Percentiles rank a stretch among this genome's conserved stretches.
phyloP scores from a whole-genome alignment of 331 rosid species.

The Pyracantha coccinea region DNA sequence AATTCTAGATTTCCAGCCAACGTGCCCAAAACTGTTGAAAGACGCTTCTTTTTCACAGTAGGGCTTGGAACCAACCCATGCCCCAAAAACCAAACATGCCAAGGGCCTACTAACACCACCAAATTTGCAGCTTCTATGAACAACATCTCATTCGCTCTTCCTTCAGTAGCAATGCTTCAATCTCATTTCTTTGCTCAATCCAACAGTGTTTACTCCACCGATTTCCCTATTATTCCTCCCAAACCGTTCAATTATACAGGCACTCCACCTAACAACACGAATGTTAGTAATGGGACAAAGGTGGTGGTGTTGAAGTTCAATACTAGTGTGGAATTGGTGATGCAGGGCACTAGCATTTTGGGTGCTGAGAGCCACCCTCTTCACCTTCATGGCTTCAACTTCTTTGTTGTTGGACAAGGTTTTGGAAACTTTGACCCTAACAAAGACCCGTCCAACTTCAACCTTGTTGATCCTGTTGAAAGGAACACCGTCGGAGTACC shows the following conservation, averaged over 20 bases:
- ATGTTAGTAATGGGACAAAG: constrained; percentile 25
- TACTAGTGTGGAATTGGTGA: constrained; percentile 28
- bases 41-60: constrained; percentile 23
- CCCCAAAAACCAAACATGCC: constrained; percentile 37
- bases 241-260: constrained; percentile 36
- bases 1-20: constrained; percentile 27
- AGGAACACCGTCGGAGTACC: constrained; percentile 34
- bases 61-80: constrained; percentile 38
- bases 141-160: constrained; percentile 29
- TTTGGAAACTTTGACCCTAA: constrained; percentile 25
- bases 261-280: constrained; percentile 29
- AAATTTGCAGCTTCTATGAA: constrained; percentile 31
- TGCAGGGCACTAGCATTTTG: constrained; percentile 36
- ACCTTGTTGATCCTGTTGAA: constrained; percentile 22
- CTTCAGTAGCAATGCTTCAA: constrained; percentile 33
- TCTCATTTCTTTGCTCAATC: constrained; percentile 22
- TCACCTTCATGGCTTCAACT: constrained; percentile 33
- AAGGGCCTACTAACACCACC: constrained; percentile 26
- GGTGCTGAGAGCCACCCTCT: constrained; percentile 40
- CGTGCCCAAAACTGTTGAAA: constrained; percentile 20
- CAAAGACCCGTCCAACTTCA: constrained; percentile 24
- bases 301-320: constrained; percentile 23
- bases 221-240: constrained; percentile 23
- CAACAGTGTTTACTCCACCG: constrained; percentile 14
- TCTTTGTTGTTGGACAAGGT: constrained; percentile 26